Percentiles rank a stretch among this genome's conserved stretches.
Evolutionary conservation across 2,329 filamentous ascomycete species (phyloP).

Genomic region (Penicillium verrucosum): DNA sequence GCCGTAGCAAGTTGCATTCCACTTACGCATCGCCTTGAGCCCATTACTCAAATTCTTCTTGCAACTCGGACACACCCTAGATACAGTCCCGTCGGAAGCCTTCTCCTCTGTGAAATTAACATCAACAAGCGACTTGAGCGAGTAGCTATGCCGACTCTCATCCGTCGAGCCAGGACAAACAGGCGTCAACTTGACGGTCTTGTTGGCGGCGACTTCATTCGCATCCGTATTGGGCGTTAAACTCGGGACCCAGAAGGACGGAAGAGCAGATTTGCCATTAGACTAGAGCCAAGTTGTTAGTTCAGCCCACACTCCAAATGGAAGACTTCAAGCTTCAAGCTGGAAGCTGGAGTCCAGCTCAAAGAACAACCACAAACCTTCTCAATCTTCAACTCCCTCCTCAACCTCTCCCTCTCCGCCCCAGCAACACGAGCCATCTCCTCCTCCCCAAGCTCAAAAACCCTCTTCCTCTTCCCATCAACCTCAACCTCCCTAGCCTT

Average conservation of each 20-base stretch:
- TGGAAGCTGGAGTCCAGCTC: neutral
- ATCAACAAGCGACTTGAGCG: constrained; percentile 71
- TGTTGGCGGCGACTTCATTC: constrained; percentile 55
- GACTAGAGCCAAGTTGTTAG: constrained; percentile 31
- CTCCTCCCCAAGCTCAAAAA: constrained; percentile 75
- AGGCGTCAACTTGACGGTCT: constrained; percentile 64
- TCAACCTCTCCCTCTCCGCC: constrained; percentile 67
- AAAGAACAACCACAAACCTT: constrained; percentile 46
- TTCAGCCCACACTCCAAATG: neutral
- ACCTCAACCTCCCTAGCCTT: constrained; percentile 28
- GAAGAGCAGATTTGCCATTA: constrained; percentile 61
- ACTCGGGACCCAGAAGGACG: constrained; percentile 91
- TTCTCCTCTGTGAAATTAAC: constrained; percentile 75
- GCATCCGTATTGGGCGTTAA: constrained; percentile 66
- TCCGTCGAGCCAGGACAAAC: constrained; percentile 72
- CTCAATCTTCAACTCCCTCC: constrained; percentile 68
- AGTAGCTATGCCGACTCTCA: constrained; percentile 67
- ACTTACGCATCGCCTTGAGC: constrained; percentile 66
- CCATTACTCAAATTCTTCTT: constrained; percentile 78
- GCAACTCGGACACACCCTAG: constrained; percentile 75
- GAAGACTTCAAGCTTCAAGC: too few relatives aligned
- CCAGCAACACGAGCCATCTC: constrained; percentile 68
- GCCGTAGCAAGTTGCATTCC: neutral
- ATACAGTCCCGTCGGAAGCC: constrained; percentile 46
- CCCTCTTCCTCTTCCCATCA: constrained; percentile 59